Percentiles rank a stretch among this genome's conserved stretches.
Conservation (phyloP, 495 filamentous ascomycete genomes). For the Penicillium lagena region DNA sequence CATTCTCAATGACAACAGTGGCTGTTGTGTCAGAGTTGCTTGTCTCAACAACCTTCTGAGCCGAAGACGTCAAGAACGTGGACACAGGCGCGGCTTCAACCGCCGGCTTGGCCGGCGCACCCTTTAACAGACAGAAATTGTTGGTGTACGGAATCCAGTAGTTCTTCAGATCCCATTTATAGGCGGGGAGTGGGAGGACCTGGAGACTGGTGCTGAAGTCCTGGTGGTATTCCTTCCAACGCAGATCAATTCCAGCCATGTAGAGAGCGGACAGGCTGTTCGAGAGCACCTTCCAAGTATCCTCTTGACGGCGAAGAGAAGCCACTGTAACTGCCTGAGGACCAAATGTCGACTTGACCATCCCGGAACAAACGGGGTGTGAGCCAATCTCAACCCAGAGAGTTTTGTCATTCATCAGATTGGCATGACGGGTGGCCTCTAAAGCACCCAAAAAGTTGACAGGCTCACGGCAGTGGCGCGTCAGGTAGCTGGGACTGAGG, state of each 20-base stretch:
- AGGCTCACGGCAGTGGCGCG: conserved; percentile 58
- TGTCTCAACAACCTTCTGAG: conserved; percentile 49
- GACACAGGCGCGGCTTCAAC: conserved; percentile 25
- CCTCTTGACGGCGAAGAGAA: conserved; percentile 49
- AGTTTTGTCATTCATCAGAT: conserved; percentile 35
- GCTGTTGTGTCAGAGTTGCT: conserved; percentile 43
- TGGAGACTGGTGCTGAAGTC: conserved; percentile 56
- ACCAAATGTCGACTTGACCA: conserved; percentile 64
- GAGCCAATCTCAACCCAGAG: conserved; percentile 61
- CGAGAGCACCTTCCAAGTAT: conserved; percentile 60
- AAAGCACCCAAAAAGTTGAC: conserved; percentile 69
- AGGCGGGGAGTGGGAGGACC: conserved; percentile 63
- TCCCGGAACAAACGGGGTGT: conserved; percentile 59
- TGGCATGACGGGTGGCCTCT: conserved; percentile 44
- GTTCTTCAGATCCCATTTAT: conserved; percentile 73
- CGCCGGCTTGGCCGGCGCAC: conserved; percentile 22
- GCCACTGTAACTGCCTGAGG: conserved; percentile 50
- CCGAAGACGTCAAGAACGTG: conserved; percentile 32
- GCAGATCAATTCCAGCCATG: conserved; percentile 55
- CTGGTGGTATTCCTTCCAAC: conserved; percentile 75
- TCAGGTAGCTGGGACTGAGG: conserved; percentile 55
- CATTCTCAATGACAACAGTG: conserved; percentile 58
- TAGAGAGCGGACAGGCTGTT: conserved; percentile 56
- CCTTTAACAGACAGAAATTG: conserved; percentile 44
- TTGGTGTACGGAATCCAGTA: conserved; percentile 78